phyloP scores from a whole-genome alignment of 1,139 yeast species.

The Scheffersomyces illinoinensis region DNA sequence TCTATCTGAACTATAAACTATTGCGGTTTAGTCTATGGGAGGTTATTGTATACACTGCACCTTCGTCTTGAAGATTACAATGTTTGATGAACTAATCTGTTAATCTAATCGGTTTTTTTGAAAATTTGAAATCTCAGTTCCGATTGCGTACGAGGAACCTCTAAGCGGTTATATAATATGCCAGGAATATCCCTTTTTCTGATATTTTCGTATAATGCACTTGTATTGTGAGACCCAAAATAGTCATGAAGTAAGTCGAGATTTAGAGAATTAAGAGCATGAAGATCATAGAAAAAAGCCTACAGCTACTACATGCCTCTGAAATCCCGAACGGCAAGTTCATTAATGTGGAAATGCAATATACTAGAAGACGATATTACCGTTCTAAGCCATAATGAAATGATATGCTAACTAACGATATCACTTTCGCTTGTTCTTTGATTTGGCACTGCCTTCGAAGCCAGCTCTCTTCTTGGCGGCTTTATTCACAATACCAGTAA shows the following conservation, averaged over 20 bases:
- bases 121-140: neutral
- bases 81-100: neutral
- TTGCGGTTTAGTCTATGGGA: neutral
- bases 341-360: neutral
- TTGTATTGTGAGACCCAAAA: neutral
- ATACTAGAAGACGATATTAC: neutral
- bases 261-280: neutral
- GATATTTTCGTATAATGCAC: too few species aligned
- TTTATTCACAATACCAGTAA: slow-evolving; percentile 55
- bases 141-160: neutral
- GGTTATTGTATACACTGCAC: neutral
- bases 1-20: neutral
- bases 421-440: slow-evolving; percentile 18
- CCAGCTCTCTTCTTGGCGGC: slow-evolving; percentile 55
- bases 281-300: too few species aligned
- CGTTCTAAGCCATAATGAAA: neutral
- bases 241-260: neutral
- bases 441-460: slow-evolving; percentile 54
- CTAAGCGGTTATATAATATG: neutral
- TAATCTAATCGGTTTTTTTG: too few species aligned
- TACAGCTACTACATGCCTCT: neutral
- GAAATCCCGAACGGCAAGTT: neutral
- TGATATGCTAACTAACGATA: neutral
- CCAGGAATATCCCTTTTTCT: neutral
- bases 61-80: neutral